These are phyloP conservation scores for Apophysomyces trapeziformis DNA, from an alignment of 371 early-diverging fungal species.

Conservation along the genomic window DNA sequence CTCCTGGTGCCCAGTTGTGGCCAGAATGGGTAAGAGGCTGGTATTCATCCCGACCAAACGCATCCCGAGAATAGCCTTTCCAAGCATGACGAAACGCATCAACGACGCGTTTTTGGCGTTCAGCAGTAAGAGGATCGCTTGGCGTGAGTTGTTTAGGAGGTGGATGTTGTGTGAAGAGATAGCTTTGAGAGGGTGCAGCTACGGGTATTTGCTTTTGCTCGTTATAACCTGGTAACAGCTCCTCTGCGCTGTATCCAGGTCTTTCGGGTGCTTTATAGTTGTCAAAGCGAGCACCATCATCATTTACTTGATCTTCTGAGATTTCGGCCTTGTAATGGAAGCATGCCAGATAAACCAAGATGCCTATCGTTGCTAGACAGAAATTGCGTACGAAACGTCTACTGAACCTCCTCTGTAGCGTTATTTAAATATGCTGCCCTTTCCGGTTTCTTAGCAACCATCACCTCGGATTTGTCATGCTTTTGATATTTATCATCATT, in stretches of 20 bases:
- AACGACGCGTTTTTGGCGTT: slow-evolving; percentile 54
- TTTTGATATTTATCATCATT: slow-evolving; percentile 34
- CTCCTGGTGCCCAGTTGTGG: slow-evolving; percentile 57
- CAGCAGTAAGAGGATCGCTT: slow-evolving; percentile 24
- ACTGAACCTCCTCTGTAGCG: background rate
- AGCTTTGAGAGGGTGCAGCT: background rate
- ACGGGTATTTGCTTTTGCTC: background rate
- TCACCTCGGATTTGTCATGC: slow-evolving; percentile 23
- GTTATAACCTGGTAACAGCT: slow-evolving; percentile 3
- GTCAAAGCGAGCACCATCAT: background rate
- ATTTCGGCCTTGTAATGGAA: background rate
- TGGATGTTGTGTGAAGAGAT: slow-evolving; percentile 36
- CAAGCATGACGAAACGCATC: slow-evolving; percentile 74
- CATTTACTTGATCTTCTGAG: background rate
- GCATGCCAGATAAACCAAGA: background rate
- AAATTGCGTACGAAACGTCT: slow-evolving; percentile 1
- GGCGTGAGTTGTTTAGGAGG: slow-evolving; percentile 23
- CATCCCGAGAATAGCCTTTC: slow-evolving; percentile 78
- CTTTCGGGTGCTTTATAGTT: background rate
- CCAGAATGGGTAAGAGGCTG: slow-evolving; percentile 67
- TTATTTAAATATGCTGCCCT: slow-evolving; percentile 8
- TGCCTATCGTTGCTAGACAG: slow-evolving; percentile 5
- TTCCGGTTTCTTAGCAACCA: background rate
- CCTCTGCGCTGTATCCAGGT: background rate
- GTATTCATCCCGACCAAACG: slow-evolving; percentile 87